Evolutionary conservation across 306 rosid genomes (phyloP).

Genomic region (Erythrophleum fordii): DNA sequence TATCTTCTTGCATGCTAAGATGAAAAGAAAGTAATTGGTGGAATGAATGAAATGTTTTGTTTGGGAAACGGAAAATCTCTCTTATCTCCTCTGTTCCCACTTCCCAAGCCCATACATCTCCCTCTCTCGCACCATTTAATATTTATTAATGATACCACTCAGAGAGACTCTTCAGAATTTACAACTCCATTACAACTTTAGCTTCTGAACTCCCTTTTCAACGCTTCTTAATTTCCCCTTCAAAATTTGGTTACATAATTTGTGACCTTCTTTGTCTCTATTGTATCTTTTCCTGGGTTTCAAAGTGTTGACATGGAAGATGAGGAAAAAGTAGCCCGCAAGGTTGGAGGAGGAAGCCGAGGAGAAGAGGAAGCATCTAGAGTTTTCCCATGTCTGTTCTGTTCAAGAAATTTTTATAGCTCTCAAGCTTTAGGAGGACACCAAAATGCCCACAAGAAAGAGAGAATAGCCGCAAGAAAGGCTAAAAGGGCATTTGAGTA

Average conservation of each 20-base stretch:
- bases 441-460: constrained; percentile 93
- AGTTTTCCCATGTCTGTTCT: constrained; percentile 72
- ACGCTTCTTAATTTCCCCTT: no score
- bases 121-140: constrained; percentile 43
- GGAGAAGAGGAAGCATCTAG: constrained; percentile 51
- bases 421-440: constrained; percentile 94
- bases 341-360: constrained; percentile 39
- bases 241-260: no score
- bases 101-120: constrained; percentile 77
- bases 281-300: constrained; percentile 8
- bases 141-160: constrained; percentile 47
- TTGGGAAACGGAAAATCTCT: constrained; percentile 62
- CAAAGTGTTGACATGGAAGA: constrained; percentile 53
- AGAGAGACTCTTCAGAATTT: constrained; percentile 52
- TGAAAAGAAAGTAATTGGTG: constrained; percentile 46
- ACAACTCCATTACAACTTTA: background rate
- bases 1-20: constrained; percentile 39
- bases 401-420: constrained; percentile 79
- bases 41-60: constrained; percentile 41
- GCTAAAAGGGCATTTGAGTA: constrained; percentile 55
- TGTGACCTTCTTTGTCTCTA: no score
- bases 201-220: background rate
- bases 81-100: constrained; percentile 76
- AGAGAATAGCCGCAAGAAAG: constrained; percentile 74
- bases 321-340: constrained; percentile 33